Evolutionary conservation across 2,329 filamentous ascomycete genomes (phyloP).

Genomic region (Fusarium concolor): DNA sequence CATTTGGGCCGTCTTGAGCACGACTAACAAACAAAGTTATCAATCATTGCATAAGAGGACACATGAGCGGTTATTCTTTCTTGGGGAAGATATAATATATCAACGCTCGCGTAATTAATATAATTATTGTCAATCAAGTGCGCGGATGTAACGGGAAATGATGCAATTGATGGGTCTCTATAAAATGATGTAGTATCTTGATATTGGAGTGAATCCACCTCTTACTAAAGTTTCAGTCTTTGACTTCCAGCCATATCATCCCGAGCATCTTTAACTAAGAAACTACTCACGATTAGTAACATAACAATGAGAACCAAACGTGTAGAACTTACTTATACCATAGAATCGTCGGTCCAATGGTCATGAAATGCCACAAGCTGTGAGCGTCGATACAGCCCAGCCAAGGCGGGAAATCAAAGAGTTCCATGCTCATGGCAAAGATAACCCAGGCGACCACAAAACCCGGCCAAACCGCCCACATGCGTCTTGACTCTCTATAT

Average conservation of each 20-base stretch:
- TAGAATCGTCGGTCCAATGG: constrained; percentile 85
- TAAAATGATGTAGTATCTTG: neutral
- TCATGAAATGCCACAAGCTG: constrained; percentile 94
- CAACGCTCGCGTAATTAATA: neutral
- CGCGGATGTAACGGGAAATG: neutral
- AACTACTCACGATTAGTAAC: constrained; percentile 65
- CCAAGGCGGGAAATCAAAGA: constrained; percentile 92
- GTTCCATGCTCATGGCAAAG: constrained; percentile 92
- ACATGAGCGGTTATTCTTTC: neutral
- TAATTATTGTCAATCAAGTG: neutral
- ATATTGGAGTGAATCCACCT: neutral
- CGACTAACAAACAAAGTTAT: neutral
- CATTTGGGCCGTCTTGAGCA: neutral
- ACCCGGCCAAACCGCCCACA: constrained; percentile 91
- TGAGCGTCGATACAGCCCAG: constrained; percentile 89
- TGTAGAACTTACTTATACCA: constrained; percentile 89
- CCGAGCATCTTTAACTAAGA: constrained; percentile 85
- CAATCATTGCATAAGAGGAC: neutral
- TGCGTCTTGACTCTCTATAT: constrained; percentile 76
- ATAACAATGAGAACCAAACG: neutral
- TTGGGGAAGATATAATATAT: neutral
- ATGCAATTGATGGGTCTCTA: neutral
- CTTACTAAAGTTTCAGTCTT: constrained; percentile 71
- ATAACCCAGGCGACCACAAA: constrained; percentile 93
- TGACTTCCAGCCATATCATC: constrained; percentile 79